phyloP scores from a whole-genome alignment of 352 stramenopile species.

The Pythium sukuiense region DNA sequence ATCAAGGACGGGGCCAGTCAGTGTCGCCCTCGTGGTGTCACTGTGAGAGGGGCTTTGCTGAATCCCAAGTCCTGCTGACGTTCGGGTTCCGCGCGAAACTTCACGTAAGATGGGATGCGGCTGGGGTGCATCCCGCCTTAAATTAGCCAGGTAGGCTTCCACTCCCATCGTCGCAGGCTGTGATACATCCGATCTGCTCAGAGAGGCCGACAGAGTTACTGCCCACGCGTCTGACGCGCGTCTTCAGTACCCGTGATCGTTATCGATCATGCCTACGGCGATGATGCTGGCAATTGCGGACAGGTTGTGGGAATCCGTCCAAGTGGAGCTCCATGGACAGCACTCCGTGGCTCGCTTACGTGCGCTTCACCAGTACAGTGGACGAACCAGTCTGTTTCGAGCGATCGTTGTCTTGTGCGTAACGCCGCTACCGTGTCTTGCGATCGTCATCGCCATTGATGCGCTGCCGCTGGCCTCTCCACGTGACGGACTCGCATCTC shows the following conservation, averaged over 20 bases:
- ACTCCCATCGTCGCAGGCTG: too few species aligned
- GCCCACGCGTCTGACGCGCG: too few species aligned
- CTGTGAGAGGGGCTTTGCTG: neutral
- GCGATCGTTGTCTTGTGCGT: neutral
- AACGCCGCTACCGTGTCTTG: neutral
- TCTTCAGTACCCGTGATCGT: too few species aligned
- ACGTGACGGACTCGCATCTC: neutral
- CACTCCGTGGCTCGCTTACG: neutral
- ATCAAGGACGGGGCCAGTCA: too few species aligned
- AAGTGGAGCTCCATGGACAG: constrained; percentile 11
- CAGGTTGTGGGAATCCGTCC: constrained; percentile 1
- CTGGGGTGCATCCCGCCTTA: too few species aligned
- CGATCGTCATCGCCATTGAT: constrained; percentile 1
- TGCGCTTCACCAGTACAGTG: neutral
- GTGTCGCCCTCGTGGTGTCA: too few species aligned
- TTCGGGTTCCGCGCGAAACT: neutral
- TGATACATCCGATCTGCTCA: too few species aligned
- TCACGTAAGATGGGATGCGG: too few species aligned
- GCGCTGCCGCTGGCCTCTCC: neutral
- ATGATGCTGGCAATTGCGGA: neutral
- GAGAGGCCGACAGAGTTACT: too few species aligned
- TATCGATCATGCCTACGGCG: neutral
- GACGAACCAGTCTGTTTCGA: neutral
- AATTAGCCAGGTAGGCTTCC: too few species aligned
- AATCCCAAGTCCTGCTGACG: neutral